Conservation (phyloP, 2,329 filamentous ascomycete species). For the Penicillium corylophilum region DNA sequence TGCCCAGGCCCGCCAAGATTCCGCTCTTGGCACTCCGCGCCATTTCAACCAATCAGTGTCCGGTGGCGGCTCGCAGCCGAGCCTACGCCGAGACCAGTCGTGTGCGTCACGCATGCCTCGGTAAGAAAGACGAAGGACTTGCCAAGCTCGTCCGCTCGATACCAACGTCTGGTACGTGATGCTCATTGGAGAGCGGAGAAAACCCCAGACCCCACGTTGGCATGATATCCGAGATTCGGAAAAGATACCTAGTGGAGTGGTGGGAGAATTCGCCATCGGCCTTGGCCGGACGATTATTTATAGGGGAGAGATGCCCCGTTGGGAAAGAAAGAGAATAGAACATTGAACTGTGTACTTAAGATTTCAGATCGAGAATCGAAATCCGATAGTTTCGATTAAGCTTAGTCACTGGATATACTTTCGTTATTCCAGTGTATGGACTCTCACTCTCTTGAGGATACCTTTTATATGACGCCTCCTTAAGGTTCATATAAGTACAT, state of each 20-base stretch:
- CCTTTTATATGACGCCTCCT: constrained; percentile 34
- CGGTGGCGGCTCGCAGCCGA: constrained; percentile 8
- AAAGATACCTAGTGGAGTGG: not conserved
- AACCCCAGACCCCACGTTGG: constrained; percentile 15
- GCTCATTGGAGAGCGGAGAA: constrained; percentile 11
- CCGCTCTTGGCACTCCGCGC: constrained; percentile 24
- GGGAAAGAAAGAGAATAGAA: constrained; percentile 4
- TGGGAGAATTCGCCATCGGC: constrained; percentile 17
- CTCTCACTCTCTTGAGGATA: constrained; percentile 32
- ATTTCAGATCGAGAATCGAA: constrained; percentile 10
- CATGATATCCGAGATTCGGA: constrained; percentile 8
- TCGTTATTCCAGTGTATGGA: constrained; percentile 29
- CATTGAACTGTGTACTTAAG: constrained; percentile 13
- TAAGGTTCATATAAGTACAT: constrained; percentile 23
- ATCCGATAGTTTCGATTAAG: constrained; percentile 5
- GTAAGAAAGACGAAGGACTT: not conserved
- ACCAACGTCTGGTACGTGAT: constrained; percentile 5
- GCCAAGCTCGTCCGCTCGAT: constrained; percentile 19
- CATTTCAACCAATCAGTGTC: constrained; percentile 4
- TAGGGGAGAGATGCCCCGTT: constrained; percentile 6
- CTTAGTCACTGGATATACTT: constrained; percentile 5
- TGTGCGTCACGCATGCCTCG: constrained; percentile 22
- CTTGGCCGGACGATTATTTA: constrained; percentile 15
- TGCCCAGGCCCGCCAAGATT: constrained; percentile 17
- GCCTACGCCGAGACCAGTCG: constrained; percentile 21